Base-by-base conservation (phyloP, 306 rosid species). In the Begonia peltatifolia region DNA sequence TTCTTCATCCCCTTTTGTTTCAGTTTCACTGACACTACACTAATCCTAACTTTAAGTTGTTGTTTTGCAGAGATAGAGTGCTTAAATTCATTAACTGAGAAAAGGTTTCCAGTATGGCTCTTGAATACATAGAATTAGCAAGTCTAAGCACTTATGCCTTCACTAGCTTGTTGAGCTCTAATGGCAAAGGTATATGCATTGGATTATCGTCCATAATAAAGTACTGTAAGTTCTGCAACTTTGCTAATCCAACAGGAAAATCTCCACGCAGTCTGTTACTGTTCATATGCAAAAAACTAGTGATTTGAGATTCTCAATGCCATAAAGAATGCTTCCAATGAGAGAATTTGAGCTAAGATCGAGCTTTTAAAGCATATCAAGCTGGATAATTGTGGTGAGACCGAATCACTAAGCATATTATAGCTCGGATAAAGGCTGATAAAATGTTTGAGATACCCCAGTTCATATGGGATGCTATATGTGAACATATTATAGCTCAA, bases 391-490 rank as follows among this genome's bases (percentile, higher is more conserved):
- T 47, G 62, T 63, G 14, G 38, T 14, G 82, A 69, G 16, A 76
- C 46, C 6, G 56, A 15, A 14, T 72, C 75, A n/a, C 67, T 41
- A 57, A 76, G 75, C 70, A 61, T 14, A 23, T 72, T 76, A 55
- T 76, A 76, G 73, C 82, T 76, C 59, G 71, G 60, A 57, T 76
- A 78, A 35, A 76, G 72, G 63, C 72, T 75, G 13, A 76, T 57
- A 9, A 76, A 46, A 11, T 65, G 65, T 17, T 17, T 55, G 55
- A 76, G 75, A 44, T 62, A 54, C 10, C 82, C 82, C 36, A 76
- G 10, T 47, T 65, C 66, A 14, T 36, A 18, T 36, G 82, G 71
- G 23, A 76, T 50, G 6, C 50, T 22, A 12, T 75, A 72, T 23
- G 69, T 46, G 56, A 76, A 71, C 70, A 61, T 18, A 23, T 72